These are phyloP conservation scores for Stachybotrys echinatus DNA, from an alignment of 2,329 filamentous ascomycete species.

Conservation along the genomic window DNA sequence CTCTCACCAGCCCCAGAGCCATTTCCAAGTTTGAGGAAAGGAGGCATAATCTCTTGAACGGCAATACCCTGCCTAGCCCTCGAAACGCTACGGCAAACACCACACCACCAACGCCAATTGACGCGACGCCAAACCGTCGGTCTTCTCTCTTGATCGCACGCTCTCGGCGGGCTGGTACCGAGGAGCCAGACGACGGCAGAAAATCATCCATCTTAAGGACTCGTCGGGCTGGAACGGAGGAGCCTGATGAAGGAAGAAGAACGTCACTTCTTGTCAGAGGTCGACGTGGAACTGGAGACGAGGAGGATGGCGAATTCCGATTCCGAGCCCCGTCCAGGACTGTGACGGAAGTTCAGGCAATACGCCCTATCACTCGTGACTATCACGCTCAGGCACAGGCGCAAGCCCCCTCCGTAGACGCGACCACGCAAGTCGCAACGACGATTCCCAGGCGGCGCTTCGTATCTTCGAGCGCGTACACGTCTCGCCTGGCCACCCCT, in stretches of 20 bases:
- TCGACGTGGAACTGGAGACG: conserved; percentile 39
- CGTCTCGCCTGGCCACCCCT: conserved; percentile 38
- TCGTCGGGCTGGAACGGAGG: conserved; percentile 40
- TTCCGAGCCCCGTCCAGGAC: conserved; percentile 55
- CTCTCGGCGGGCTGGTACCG: conserved; percentile 40
- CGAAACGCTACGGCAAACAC: conserved; percentile 30
- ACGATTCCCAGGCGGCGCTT: conserved; percentile 50
- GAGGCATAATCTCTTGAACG: conserved; percentile 40
- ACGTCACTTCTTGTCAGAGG: conserved; percentile 39
- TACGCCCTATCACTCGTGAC: conserved; percentile 24
- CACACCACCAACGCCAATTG: conserved; percentile 34
- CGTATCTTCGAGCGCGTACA: conserved; percentile 39
- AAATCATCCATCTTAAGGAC: conserved; percentile 42
- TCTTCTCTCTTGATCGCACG: conserved; percentile 47
- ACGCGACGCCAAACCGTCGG: conserved; percentile 35
- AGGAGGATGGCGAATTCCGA: conserved; percentile 43
- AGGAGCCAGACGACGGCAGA: conserved; percentile 46
- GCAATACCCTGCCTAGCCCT: conserved; percentile 40
- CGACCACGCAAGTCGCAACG: conserved; percentile 27
- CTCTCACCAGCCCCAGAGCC: conserved; percentile 39
- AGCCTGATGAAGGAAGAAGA: conserved; percentile 38
- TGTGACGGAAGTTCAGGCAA: conserved; percentile 45
- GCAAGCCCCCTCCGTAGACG: conserved; percentile 16
- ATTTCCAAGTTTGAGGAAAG: conserved; percentile 50
- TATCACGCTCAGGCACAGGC: conserved; percentile 21